These are phyloP conservation scores for Leccinum boreale DNA, from an alignment of 768 basidiomycete genomes.

Conservation along the genomic window DNA sequence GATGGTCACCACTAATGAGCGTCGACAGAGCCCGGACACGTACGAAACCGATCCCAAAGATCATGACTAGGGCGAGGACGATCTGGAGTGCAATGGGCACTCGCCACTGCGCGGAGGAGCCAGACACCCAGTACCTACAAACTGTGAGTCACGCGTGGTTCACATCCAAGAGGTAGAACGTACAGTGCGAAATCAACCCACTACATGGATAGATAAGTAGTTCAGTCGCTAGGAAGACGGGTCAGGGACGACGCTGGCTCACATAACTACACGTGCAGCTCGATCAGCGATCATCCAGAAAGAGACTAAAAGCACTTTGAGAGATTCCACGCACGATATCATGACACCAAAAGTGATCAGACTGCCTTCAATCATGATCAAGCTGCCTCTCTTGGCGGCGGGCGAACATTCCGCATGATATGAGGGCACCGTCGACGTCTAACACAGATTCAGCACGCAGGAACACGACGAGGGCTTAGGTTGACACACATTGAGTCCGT, in stretches of 20 bases:
- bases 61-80: conserved; percentile 51
- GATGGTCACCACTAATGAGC: not conserved
- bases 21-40: conserved; percentile 19
- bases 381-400: conserved; percentile 52
- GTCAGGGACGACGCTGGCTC: conserved; percentile 1
- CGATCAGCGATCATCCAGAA: not conserved
- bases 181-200: conserved; percentile 67
- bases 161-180: conserved; percentile 9
- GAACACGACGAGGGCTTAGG: not conserved
- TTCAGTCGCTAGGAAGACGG: conserved; percentile 1
- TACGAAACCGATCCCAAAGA: conserved; percentile 44
- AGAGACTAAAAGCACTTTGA: not conserved
- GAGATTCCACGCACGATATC: conserved; percentile 45
- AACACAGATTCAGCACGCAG: not conserved
- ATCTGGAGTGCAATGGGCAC: conserved; percentile 62
- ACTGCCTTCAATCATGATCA: conserved; percentile 65
- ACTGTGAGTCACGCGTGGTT: not conserved
- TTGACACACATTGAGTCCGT: conserved; percentile 55
- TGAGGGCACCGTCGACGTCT: conserved; percentile 48
- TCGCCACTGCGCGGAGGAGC: conserved; percentile 57
- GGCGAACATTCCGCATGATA: conserved; percentile 69
- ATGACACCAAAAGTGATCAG: conserved; percentile 63
- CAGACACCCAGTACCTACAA: conserved; percentile 48
- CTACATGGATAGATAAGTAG: conserved; percentile 22
- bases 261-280: conserved; percentile 17